Evolutionary conservation across 345 rosid species (phyloP).

Genomic region (Eucalyptus curtisii): DNA sequence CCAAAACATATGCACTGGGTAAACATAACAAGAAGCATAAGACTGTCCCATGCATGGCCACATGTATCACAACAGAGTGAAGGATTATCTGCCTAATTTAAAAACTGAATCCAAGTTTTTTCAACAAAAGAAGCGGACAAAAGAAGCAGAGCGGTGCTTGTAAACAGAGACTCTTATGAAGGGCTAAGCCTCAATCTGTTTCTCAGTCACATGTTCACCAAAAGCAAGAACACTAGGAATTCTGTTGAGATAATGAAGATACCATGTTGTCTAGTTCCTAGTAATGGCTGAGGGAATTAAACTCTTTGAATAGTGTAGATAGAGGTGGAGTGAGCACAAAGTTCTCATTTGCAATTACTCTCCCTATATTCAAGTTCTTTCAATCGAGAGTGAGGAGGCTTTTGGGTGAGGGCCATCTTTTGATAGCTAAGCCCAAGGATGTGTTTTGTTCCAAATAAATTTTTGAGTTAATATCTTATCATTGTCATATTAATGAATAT

Average conservation of each 20-base stretch:
- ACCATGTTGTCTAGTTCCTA: background rate
- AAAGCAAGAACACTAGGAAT: background rate
- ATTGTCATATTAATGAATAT: background rate
- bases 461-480: background rate
- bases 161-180: background rate
- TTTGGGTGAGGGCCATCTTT: background rate
- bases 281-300: background rate
- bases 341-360: background rate
- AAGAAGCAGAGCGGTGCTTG: background rate
- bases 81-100: background rate
- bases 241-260: background rate
- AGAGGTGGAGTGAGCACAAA: background rate
- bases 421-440: background rate
- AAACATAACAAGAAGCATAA: background rate
- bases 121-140: background rate
- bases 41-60: background rate
- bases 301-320: background rate
- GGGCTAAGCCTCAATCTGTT: background rate
- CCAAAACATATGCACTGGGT: background rate
- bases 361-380: background rate
- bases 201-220: background rate
- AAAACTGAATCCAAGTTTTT: background rate
- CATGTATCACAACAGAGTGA: background rate
- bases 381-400: background rate
- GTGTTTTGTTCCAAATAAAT: background rate